Evolutionary conservation across 139 green algal species (phyloP).

Genomic region (Yamagishiella unicocca): DNA sequence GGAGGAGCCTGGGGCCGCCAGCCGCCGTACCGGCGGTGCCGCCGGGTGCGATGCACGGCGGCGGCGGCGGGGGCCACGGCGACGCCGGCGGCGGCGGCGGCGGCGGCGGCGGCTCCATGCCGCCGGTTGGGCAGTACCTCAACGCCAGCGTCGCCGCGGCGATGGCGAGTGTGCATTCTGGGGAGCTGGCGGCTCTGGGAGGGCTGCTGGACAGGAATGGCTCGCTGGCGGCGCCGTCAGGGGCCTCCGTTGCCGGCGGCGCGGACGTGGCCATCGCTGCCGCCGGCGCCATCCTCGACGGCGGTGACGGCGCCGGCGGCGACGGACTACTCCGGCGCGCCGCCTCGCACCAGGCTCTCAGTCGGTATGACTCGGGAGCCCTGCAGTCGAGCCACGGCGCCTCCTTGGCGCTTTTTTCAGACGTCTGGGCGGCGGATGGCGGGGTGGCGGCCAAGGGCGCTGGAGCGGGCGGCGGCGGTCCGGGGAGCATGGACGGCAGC

Average conservation of each 20-base stretch:
- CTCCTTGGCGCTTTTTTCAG: constrained; percentile 1
- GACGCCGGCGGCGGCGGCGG: neutral
- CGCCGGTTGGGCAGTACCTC: neutral
- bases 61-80: neutral
- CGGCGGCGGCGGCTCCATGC: neutral
- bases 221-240: neutral
- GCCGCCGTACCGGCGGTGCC: neutral
- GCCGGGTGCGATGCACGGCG: neutral
- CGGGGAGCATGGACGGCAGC: neutral
- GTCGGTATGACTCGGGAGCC: constrained; percentile 12
- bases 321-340: neutral
- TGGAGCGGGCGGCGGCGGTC: neutral
- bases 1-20: neutral
- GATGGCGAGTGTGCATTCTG: neutral
- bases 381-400: neutral
- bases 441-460: neutral
- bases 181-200: neutral
- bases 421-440: constrained; percentile 31
- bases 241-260: neutral
- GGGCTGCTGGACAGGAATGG: neutral
- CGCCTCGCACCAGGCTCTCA: constrained; percentile 16
- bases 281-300: neutral
- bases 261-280: neutral
- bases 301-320: neutral
- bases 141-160: neutral